Conservation (phyloP, 2,329 filamentous ascomycete species). For the Aureobasidium mangrovei region DNA sequence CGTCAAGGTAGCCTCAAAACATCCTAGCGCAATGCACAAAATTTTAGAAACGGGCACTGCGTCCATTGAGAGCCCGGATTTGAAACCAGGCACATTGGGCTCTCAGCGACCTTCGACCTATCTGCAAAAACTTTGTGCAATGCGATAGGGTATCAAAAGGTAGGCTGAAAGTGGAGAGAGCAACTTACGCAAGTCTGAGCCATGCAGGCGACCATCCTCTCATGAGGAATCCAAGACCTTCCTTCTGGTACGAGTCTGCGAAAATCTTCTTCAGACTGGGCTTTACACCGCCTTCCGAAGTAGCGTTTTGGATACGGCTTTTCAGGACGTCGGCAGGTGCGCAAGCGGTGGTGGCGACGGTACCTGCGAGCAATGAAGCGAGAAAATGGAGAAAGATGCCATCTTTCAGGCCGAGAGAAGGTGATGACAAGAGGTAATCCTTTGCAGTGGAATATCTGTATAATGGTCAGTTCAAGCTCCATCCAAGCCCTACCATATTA, state of each 20-base stretch:
- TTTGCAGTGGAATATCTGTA: slow-evolving; percentile 8
- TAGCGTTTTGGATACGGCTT: not conserved
- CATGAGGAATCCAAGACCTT: slow-evolving; percentile 10
- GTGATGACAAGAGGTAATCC: slow-evolving; percentile 5
- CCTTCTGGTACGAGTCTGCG: slow-evolving; percentile 5
- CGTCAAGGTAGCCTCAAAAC: too few relatives aligned
- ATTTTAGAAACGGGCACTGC: too few relatives aligned
- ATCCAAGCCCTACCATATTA: too few relatives aligned
- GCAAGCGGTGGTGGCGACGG: slow-evolving; percentile 8
- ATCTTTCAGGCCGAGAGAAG: not conserved
- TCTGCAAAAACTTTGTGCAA: too few relatives aligned
- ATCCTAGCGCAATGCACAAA: too few relatives aligned
- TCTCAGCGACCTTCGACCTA: too few relatives aligned
- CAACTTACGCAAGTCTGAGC: slow-evolving; percentile 10
- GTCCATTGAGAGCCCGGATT: too few relatives aligned
- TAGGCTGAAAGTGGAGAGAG: not conserved
- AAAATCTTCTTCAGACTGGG: slow-evolving; percentile 11
- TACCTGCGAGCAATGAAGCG: slow-evolving; percentile 10
- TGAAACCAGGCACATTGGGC: too few relatives aligned
- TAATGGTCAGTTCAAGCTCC: not conserved
- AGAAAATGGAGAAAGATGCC: slow-evolving; percentile 12
- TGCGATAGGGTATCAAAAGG: too few relatives aligned
- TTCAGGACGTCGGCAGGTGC: slow-evolving; percentile 11
- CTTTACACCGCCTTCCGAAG: slow-evolving; percentile 1
- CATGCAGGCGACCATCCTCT: slow-evolving; percentile 12